Percentiles rank a stretch among this genome's conserved stretches.
Conservation (phyloP, 2,329 filamentous ascomycete genomes). For the Botrytis hyacinthi region DNA sequence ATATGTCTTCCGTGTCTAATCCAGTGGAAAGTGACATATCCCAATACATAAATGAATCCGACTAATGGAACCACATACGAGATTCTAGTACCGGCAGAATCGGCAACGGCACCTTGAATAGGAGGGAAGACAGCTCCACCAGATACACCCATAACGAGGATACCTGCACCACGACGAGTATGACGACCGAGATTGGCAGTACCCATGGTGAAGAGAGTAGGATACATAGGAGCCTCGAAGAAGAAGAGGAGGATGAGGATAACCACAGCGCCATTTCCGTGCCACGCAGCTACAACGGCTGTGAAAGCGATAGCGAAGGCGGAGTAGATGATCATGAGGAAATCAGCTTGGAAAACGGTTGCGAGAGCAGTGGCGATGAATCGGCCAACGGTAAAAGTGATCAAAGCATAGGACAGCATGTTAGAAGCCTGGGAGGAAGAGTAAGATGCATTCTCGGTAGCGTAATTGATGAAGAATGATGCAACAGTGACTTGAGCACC, state of each 20-base stretch:
- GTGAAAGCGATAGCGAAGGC: constrained; percentile 48
- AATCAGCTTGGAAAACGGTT: constrained; percentile 45
- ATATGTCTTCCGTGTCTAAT: constrained; percentile 38
- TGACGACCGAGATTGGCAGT: constrained; percentile 74
- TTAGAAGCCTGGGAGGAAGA: constrained; percentile 55
- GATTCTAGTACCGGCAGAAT: constrained; percentile 46
- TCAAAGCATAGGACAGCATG: constrained; percentile 72
- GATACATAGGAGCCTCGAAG: constrained; percentile 79
- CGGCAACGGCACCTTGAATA: constrained; percentile 64
- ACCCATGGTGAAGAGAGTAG: constrained; percentile 74
- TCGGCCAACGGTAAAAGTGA: constrained; percentile 68
- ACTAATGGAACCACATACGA: constrained; percentile 46
- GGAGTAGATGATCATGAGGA: constrained; percentile 65
- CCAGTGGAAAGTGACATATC: constrained; percentile 39
- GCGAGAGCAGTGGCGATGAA: constrained; percentile 58
- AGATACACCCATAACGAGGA: constrained; percentile 66
- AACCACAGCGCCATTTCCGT: constrained; percentile 49
- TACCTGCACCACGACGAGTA: constrained; percentile 73
- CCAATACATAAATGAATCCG: constrained; percentile 43
- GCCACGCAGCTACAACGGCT: constrained; percentile 25
- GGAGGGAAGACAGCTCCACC: constrained; percentile 75
- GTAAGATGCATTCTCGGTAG: constrained; percentile 56
- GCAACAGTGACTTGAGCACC: constrained; percentile 69
- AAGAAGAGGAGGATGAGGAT: constrained; percentile 72
- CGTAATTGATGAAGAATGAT: constrained; percentile 71